Percentiles rank a stretch among this genome's conserved stretches.
Conservation (phyloP, 768 basidiomycete species). For the Boletus reticulatus region DNA sequence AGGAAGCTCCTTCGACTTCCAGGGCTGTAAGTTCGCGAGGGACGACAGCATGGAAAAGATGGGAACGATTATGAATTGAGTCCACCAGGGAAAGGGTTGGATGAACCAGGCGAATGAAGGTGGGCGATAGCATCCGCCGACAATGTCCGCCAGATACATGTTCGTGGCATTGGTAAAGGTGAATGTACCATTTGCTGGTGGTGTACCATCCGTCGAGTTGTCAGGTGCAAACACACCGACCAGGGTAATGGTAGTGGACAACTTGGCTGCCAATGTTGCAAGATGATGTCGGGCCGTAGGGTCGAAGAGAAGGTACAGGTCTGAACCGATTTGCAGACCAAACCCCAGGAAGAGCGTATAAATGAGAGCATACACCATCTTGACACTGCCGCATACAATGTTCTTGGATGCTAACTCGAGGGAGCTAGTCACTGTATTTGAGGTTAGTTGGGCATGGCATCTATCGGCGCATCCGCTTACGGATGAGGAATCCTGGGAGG, state of each 20-base stretch:
- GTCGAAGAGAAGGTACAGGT: conserved; percentile 75
- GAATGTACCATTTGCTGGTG: conserved; percentile 61
- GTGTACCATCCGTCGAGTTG: conserved; percentile 38
- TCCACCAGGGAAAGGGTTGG: conserved; percentile 81
- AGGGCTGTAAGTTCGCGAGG: conserved; percentile 74
- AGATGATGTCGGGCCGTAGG: conserved; percentile 50
- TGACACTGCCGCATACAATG: conserved; percentile 79
- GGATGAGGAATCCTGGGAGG: conserved; percentile 83
- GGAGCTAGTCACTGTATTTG: conserved; percentile 66
- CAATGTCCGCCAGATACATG: conserved; percentile 45
- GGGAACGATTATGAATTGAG: conserved; percentile 73
- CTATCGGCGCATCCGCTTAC: conserved; percentile 39
- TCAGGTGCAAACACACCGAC: conserved; percentile 70
- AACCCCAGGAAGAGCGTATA: conserved; percentile 85
- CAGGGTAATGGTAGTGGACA: conserved; percentile 49
- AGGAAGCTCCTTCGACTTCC: conserved; percentile 64
- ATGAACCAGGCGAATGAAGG: conserved; percentile 68
- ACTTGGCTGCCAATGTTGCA: conserved; percentile 48
- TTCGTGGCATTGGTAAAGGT: conserved; percentile 57
- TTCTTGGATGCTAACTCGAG: conserved; percentile 85
- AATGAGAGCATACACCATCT: conserved; percentile 87
- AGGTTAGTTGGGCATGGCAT: conserved; percentile 2
- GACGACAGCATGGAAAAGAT: conserved; percentile 70
- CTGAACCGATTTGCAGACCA: conserved; percentile 80
- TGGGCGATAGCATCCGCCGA: conserved; percentile 72